phyloP scores from a whole-genome alignment of 257 asterid genomes.

The Solanum rostratum region DNA sequence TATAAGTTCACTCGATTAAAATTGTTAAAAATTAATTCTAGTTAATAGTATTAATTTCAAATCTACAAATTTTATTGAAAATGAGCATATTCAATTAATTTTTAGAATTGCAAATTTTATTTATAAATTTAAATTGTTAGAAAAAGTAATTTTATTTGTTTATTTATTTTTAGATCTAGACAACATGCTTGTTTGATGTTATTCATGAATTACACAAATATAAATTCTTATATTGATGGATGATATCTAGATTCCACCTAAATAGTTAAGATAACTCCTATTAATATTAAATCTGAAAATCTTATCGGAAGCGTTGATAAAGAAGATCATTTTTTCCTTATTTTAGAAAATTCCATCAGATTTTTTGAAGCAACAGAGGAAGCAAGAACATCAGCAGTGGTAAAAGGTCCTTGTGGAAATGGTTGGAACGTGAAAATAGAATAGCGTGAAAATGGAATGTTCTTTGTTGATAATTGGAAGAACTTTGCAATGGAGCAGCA shows the following conservation, averaged over 20 bases:
- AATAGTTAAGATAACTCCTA: background rate
- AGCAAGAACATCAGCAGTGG: too few relatives aligned
- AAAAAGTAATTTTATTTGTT: background rate
- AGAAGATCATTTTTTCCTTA: too few relatives aligned
- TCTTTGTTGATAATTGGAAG: too few relatives aligned
- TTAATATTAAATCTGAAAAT: background rate
- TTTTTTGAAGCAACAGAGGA: too few relatives aligned
- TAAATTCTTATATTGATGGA: background rate
- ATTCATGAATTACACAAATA: background rate
- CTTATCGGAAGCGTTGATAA: too few relatives aligned
- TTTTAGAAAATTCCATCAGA: too few relatives aligned
- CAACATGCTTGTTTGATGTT: background rate
- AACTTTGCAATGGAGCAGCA: too few relatives aligned
- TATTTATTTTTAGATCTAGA: background rate
- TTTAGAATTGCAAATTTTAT: background rate
- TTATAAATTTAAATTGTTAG: background rate
- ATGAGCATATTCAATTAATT: background rate
- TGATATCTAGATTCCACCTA: background rate
- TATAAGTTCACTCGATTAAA: background rate
- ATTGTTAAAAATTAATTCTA: too few relatives aligned
- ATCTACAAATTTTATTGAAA: background rate
- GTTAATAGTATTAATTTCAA: background rate
- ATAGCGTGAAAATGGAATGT: too few relatives aligned
- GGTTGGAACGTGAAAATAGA: too few relatives aligned
- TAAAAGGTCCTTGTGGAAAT: too few relatives aligned